Evolutionary conservation across 2,329 filamentous ascomycete genomes (phyloP), one percentile per base, ranked within the genome.

Genomic region (Torrubiellomyces zombiae): DNA sequence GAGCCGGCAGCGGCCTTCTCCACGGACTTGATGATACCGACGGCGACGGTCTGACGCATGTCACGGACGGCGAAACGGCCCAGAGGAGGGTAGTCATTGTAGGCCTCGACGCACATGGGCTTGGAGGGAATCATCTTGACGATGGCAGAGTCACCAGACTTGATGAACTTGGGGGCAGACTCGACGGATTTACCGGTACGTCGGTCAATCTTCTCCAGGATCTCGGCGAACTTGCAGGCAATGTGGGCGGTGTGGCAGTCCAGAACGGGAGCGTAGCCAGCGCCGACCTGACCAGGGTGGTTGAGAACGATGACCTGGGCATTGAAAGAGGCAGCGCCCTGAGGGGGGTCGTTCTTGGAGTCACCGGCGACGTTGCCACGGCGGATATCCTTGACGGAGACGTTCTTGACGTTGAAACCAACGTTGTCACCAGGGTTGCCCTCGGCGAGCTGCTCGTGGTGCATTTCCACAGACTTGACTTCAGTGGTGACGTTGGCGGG

Each of bases 401-500:
- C 89, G 89, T 98, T 98, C 85, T 98, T 98, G 68, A 98, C 86
- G 81, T 98, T 98, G 85, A 98, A 98, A 51, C 89, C 89, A 60
- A 98, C 89, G 73, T 98, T 98, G 81, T 98, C 89, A 76, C 89
- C 89, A 55, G 89, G 89, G 43, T 80, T 55, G 80, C 89, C 89
- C 74, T 93, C 77, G 42, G 58, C 36, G 47, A 98, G 85, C 78
- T 94, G 85, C 73, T 94, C 82, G 83, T 95, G 86, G 76, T 94
- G 86, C 89, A 98, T 98, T 73, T 98, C 89, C 53, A 98, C 89
- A 63, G 86, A 95, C 83, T 98, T 98, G 75, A 95, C 89, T 81
- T 98, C 89, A 73, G 89, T 95, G 76, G 89, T 95, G 60, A 98
- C 85, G 75, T 82, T 82, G 71, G 85, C 68, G 45, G 89, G 89